phyloP scores from a whole-genome alignment of 2,329 filamentous ascomycete genomes.

The Aaosphaeria pasadenensis region DNA sequence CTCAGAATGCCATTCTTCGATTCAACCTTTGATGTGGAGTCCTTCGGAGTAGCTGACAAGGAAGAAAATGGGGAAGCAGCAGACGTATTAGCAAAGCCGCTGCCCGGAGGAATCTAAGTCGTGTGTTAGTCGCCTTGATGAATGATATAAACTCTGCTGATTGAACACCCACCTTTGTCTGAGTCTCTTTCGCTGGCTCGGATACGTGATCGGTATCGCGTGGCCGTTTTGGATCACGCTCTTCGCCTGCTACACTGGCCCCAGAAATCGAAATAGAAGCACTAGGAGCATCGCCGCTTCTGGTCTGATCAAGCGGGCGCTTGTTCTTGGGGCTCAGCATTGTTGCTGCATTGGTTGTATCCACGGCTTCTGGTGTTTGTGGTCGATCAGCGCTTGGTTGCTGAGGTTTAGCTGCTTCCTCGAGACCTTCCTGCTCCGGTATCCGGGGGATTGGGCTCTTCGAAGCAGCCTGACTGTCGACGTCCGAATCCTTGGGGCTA shows the following conservation, averaged over 20 bases:
- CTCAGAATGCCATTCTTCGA: slow-evolving; percentile 13
- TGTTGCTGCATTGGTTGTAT: slow-evolving; percentile 10
- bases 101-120: slow-evolving; percentile 32
- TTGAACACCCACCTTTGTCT: slow-evolving; percentile 18
- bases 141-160: background rate
- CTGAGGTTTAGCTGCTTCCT: slow-evolving; percentile 10
- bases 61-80: slow-evolving; percentile 48
- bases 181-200: slow-evolving; percentile 11
- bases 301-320: slow-evolving; percentile 39
- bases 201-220: slow-evolving; percentile 30
- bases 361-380: slow-evolving; percentile 8
- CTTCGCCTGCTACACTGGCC: slow-evolving; percentile 17
- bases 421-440: slow-evolving; percentile 9
- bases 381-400: slow-evolving; percentile 4
- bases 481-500: slow-evolving; percentile 28
- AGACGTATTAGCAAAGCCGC: slow-evolving; percentile 46
- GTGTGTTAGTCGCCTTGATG: slow-evolving; percentile 7
- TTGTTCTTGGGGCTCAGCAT: slow-evolving; percentile 49
- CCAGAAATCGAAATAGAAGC: background rate
- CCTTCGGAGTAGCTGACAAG: slow-evolving; percentile 36
- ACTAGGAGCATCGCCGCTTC: slow-evolving; percentile 8
- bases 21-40: slow-evolving; percentile 12
- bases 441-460: slow-evolving; percentile 14
- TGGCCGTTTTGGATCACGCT: slow-evolving; percentile 34
- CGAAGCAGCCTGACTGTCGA: slow-evolving; percentile 21